phyloP scores from a whole-genome alignment of 139 green algal genomes.

The Axilococcus clingmanii region DNA sequence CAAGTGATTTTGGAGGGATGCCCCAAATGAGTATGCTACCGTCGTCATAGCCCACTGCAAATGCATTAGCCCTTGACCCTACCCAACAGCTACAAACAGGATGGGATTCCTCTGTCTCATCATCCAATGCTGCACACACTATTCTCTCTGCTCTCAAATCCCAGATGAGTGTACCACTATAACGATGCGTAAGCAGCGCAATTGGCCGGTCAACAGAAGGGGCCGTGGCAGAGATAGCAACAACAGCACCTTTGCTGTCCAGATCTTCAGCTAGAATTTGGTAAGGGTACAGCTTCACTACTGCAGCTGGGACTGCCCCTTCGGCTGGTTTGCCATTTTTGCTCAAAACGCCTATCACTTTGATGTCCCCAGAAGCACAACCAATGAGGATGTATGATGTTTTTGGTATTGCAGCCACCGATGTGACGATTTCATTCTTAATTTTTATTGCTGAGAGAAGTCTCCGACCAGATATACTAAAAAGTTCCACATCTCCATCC shows the following conservation, averaged over 20 bases:
- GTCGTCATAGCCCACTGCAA: slow-evolving; percentile 53
- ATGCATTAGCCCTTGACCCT: slow-evolving; percentile 31
- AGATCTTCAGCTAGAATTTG: slow-evolving; percentile 30
- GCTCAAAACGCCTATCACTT: slow-evolving; percentile 19
- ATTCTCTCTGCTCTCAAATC: slow-evolving; percentile 28
- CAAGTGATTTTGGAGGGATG: slow-evolving; percentile 16
- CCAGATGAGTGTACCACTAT: slow-evolving; percentile 30
- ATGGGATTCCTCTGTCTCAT: slow-evolving; percentile 7
- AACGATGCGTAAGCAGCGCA: slow-evolving; percentile 29
- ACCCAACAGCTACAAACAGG: slow-evolving; percentile 47
- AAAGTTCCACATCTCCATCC: slow-evolving; percentile 38
- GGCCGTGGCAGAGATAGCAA: slow-evolving; percentile 8
- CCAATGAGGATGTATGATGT: slow-evolving; percentile 35
- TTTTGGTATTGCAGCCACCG: slow-evolving; percentile 18
- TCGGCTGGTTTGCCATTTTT: not conserved
- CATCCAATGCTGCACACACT: slow-evolving; percentile 6
- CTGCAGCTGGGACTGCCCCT: not conserved
- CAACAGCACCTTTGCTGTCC: slow-evolving; percentile 15
- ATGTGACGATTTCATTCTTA: slow-evolving; percentile 17
- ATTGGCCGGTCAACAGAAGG: slow-evolving; percentile 13
- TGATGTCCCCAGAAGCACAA: slow-evolving; percentile 29
- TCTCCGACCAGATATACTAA: slow-evolving; percentile 8
- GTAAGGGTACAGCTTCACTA: slow-evolving; percentile 29
- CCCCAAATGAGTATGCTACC: slow-evolving; percentile 48
- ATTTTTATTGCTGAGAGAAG: slow-evolving; percentile 27